Conservation (phyloP, 2,329 filamentous ascomycete species). For the Celoporthe dispersa region DNA sequence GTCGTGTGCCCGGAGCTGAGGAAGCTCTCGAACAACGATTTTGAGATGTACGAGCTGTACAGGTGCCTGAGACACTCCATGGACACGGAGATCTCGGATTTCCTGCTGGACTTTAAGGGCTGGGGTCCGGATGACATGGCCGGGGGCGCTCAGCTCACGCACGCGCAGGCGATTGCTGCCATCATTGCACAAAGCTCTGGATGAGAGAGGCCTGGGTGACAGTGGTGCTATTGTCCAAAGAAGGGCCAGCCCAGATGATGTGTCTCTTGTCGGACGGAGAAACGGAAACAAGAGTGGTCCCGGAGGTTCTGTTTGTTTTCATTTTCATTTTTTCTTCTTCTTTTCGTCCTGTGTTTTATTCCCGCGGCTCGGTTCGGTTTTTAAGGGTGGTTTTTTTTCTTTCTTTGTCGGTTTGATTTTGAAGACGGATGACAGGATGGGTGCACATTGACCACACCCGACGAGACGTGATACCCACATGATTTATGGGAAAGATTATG, state of each 20-base stretch:
- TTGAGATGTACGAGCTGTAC: background rate
- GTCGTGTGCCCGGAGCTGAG: background rate
- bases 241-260: too few species aligned
- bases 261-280: too few species aligned
- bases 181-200: background rate
- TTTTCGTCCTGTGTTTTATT: background rate
- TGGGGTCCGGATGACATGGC: slow-evolving; percentile 1
- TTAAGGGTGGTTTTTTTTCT: background rate
- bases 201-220: background rate
- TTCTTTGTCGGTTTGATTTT: background rate
- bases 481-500: background rate
- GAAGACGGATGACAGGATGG: background rate
- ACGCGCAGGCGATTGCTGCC: background rate
- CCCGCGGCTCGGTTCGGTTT: too few species aligned
- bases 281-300: too few species aligned
- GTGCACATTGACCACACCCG: background rate
- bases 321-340: background rate
- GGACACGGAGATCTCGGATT: background rate
- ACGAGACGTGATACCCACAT: too few species aligned
- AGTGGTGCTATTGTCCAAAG: background rate
- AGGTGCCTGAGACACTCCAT: background rate
- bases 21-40: background rate
- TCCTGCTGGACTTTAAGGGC: background rate
- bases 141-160: too few species aligned
- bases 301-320: background rate